phyloP scores from a whole-genome alignment of 2,329 filamentous ascomycete genomes.

The Huntiella decipiens region DNA sequence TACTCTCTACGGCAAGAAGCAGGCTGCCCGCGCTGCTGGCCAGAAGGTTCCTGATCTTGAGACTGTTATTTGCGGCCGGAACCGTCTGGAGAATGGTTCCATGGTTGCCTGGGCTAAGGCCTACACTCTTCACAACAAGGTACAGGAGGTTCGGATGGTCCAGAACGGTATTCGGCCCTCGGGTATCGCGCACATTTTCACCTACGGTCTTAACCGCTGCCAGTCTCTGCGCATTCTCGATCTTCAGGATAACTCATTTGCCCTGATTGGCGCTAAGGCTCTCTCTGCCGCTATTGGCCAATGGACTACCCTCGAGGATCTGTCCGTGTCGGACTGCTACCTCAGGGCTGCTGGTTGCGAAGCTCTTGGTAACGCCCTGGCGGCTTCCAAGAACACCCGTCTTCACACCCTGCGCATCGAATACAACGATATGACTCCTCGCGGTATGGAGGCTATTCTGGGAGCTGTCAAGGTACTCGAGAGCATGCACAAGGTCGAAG shows the following conservation, averaged over 20 bases:
- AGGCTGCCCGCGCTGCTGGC: conserved; percentile 50
- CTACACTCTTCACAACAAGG: conserved; percentile 62
- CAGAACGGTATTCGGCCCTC: conserved; percentile 95
- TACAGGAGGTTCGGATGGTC: conserved; percentile 87
- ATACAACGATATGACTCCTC: conserved; percentile 80
- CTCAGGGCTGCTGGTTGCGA: conserved; percentile 60
- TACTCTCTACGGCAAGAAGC: conserved; percentile 68
- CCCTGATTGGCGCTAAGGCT: conserved; percentile 56
- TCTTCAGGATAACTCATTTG: conserved; percentile 96
- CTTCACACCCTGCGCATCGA: conserved; percentile 69
- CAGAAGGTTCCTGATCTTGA: conserved; percentile 66
- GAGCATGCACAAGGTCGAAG: conserved; percentile 63
- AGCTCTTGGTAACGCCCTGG: conserved; percentile 53
- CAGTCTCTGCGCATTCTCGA: conserved; percentile 57
- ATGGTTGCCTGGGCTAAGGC: conserved; percentile 90
- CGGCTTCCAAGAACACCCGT: conserved; percentile 55
- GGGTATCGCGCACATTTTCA: conserved; percentile 66
- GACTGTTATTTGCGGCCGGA: conserved; percentile 93
- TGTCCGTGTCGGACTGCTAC: conserved; percentile 78
- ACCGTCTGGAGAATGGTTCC: conserved; percentile 84
- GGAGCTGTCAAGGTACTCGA: conserved; percentile 53
- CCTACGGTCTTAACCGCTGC: conserved; percentile 56
- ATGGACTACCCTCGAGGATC: conserved; percentile 61
- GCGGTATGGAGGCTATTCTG: conserved; percentile 53
- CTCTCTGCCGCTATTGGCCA: conserved; percentile 53